A percentile compares a stretch with the other conserved stretches of the same genome.
Conservation (phyloP, 1,139 yeast species). For the Yamadazyma membranifaciens region DNA sequence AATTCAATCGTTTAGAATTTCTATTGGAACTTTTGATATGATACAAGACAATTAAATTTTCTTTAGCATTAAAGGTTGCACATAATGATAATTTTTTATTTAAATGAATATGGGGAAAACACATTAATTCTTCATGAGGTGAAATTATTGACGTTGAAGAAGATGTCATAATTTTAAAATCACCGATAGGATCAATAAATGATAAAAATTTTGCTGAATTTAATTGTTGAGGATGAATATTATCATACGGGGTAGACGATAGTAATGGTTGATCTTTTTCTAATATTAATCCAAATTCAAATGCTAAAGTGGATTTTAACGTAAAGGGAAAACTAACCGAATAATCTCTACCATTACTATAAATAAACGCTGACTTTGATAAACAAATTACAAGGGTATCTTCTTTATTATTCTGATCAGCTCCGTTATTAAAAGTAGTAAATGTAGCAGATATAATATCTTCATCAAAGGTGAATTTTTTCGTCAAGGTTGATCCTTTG, state of each 20-base stretch:
- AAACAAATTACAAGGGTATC: slow-evolving; percentile 50
- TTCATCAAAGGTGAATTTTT: slow-evolving; percentile 50
- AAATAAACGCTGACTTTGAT: slow-evolving; percentile 52
- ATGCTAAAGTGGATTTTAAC: slow-evolving; percentile 54
- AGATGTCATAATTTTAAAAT: slow-evolving; percentile 64
- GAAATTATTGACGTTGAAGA: slow-evolving; percentile 69
- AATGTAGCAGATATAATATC: slow-evolving; percentile 50
- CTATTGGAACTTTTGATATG: slow-evolving; percentile 47
- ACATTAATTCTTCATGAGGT: slow-evolving; percentile 52
- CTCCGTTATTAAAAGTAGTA: slow-evolving; percentile 31
- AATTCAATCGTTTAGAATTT: slow-evolving; percentile 17
- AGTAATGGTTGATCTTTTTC: slow-evolving; percentile 40
- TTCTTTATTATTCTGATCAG: slow-evolving; percentile 9
- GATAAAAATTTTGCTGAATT: slow-evolving; percentile 52
- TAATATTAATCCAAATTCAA: slow-evolving; percentile 62
- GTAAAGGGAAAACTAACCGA: slow-evolving; percentile 64
- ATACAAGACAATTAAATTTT: slow-evolving; percentile 45
- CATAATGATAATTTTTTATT: slow-evolving; percentile 41
- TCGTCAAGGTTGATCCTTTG: slow-evolving; percentile 47
- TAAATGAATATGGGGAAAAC: slow-evolving; percentile 44
- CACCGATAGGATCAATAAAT: slow-evolving; percentile 67
- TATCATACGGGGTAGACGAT: slow-evolving; percentile 6
- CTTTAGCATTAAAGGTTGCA: slow-evolving; percentile 51
- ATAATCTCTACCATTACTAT: slow-evolving; percentile 58
- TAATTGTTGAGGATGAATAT: slow-evolving; percentile 23